These are phyloP conservation scores for Skeletonema costatum DNA, from an alignment of 108 stramenopile genomes.

Conservation along the genomic window DNA sequence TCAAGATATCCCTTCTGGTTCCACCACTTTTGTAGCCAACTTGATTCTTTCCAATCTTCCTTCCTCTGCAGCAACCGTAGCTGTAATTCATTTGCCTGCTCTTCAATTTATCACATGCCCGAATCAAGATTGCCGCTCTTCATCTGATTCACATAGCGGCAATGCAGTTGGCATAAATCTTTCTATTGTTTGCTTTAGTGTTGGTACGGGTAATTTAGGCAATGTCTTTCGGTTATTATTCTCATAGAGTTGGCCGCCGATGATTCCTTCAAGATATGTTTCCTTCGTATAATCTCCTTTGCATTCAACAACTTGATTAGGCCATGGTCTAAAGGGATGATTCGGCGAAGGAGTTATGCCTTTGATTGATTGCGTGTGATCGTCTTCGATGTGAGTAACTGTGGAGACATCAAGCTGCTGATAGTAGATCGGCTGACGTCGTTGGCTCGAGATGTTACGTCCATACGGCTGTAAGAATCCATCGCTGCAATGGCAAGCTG, in stretches of 20 bases:
- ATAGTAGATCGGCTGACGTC: not conserved
- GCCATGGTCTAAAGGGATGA: not conserved
- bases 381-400: not conserved
- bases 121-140: slow-evolving; percentile 27
- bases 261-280: slow-evolving; percentile 1
- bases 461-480: not conserved
- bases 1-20: slow-evolving; percentile 58
- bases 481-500: not conserved
- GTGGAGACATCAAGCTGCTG: not conserved
- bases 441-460: not conserved
- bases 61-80: slow-evolving; percentile 43
- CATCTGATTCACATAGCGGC: slow-evolving; percentile 39
- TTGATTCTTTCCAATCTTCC: slow-evolving; percentile 23
- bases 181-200: slow-evolving; percentile 56
- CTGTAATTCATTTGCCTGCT: slow-evolving; percentile 50
- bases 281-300: not conserved
- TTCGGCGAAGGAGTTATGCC: not conserved
- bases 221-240: slow-evolving; percentile 51
- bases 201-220: slow-evolving; percentile 67
- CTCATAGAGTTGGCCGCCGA: slow-evolving; percentile 58
- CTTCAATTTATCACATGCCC: slow-evolving; percentile 36
- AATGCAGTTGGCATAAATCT: slow-evolving; percentile 55
- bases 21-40: slow-evolving; percentile 77
- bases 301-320: not conserved
- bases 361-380: not conserved